A percentile compares a stretch with the other conserved stretches of the same genome.
phyloP scores from a whole-genome alignment of 2,329 filamentous ascomycete species.

The Penicillium sp. region DNA sequence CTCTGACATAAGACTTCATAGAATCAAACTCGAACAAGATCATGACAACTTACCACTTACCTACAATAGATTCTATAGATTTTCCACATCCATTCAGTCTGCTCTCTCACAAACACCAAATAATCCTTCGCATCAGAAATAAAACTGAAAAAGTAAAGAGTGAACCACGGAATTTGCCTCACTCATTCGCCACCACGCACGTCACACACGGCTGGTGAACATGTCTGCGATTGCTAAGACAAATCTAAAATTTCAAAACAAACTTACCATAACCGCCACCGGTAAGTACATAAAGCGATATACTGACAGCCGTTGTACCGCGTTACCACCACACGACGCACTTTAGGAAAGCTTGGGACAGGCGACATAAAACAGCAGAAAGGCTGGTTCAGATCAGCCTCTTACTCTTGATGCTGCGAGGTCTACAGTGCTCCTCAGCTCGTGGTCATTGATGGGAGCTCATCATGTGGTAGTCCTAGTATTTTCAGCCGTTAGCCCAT shows the following conservation, averaged over 20 bases:
- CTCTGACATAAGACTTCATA: no score
- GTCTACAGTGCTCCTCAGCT: neutral
- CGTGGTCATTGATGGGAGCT: neutral
- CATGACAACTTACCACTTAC: no score
- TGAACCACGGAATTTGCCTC: neutral
- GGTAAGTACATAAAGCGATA: neutral
- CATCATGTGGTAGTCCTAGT: neutral
- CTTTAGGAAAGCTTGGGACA: neutral
- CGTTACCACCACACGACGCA: neutral
- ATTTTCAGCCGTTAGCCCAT: neutral
- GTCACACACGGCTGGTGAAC: neutral
- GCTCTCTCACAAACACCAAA: neutral
- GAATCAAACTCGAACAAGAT: no score
- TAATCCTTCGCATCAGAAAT: neutral
- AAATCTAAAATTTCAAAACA: neutral
- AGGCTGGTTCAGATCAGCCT: neutral
- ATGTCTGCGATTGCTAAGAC: neutral
- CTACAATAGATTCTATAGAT: neutral
- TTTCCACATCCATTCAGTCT: neutral
- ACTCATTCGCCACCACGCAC: neutral
- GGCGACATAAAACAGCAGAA: neutral
- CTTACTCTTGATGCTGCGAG: neutral
- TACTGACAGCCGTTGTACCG: neutral
- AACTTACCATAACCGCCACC: neutral
- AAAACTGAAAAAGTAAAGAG: neutral